A percentile compares a stretch with the other conserved stretches of the same genome.
Evolutionary conservation across 2,329 filamentous ascomycete genomes (phyloP).

Genomic region (Aaosphaeria pasadenensis): DNA sequence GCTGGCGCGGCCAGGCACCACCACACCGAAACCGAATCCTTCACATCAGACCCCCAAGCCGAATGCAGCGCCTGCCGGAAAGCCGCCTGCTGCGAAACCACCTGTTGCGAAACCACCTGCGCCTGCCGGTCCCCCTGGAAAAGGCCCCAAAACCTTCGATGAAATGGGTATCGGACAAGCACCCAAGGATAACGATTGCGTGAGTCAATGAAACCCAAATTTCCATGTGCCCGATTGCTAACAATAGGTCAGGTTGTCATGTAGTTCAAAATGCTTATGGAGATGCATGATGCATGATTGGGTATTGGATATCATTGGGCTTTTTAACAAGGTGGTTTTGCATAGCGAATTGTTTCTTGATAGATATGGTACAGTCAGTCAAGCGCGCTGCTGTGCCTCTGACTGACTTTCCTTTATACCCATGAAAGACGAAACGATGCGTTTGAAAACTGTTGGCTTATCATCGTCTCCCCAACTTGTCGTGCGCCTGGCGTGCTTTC

Average conservation of each 20-base stretch:
- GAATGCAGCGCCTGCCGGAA: constrained; percentile 10
- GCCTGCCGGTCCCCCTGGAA: constrained; percentile 41
- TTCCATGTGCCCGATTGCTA: neutral
- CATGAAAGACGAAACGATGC: too few relatives aligned
- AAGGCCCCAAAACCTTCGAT: constrained; percentile 93
- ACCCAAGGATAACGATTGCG: constrained; percentile 87
- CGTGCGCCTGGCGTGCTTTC: too few relatives aligned
- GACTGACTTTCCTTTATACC: too few relatives aligned
- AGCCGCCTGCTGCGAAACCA: constrained; percentile 19
- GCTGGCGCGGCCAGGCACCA: constrained; percentile 14
- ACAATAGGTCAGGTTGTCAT: constrained; percentile 26
- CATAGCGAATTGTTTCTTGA: too few relatives aligned
- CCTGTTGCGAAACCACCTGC: constrained; percentile 18
- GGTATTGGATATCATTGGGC: too few relatives aligned
- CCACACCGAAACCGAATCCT: constrained; percentile 7
- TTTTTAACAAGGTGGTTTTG: too few relatives aligned
- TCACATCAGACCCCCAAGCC: constrained; percentile 2
- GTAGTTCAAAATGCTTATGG: constrained; percentile 10
- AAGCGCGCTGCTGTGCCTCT: too few relatives aligned
- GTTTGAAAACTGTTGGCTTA: too few relatives aligned
- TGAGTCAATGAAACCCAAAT: constrained; percentile 47
- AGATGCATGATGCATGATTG: too few relatives aligned
- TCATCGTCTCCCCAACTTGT: too few relatives aligned
- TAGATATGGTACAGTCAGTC: too few relatives aligned
- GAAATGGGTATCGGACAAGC: constrained; percentile 92